A percentile compares a stretch with the other conserved stretches of the same genome.
Evolutionary conservation across 2,329 filamentous ascomycete species (phyloP).

Genomic region (Cephalotrichum gorgonifer): DNA sequence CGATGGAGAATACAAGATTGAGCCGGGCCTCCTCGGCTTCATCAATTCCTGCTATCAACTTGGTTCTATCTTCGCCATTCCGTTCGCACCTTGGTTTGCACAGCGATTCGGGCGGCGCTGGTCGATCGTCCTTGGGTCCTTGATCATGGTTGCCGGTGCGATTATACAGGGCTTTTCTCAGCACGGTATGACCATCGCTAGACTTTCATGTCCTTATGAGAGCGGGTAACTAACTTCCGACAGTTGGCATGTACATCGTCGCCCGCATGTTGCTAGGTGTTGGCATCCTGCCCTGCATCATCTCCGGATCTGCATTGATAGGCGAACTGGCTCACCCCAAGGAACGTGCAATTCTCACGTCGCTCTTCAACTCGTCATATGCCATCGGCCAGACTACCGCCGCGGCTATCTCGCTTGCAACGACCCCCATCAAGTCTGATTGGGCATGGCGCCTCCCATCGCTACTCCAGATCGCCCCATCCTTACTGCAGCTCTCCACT

Average conservation of each 20-base stretch:
- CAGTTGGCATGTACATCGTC: constrained; percentile 44
- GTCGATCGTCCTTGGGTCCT: constrained; percentile 44
- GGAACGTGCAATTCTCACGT: constrained; percentile 47
- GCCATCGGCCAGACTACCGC: constrained; percentile 40
- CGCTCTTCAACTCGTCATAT: constrained; percentile 46
- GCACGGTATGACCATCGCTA: constrained; percentile 18
- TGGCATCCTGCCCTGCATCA: constrained; percentile 49
- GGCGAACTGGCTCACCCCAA: constrained; percentile 51
- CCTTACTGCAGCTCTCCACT: constrained; percentile 24
- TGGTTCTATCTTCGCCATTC: constrained; percentile 42
- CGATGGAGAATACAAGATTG: too few relatives aligned
- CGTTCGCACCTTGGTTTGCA: constrained; percentile 39
- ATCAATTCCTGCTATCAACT: constrained; percentile 44
- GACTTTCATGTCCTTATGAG: too few relatives aligned
- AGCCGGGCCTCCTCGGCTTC: constrained; percentile 28
- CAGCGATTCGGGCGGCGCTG: constrained; percentile 36
- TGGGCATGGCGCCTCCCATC: constrained; percentile 28
- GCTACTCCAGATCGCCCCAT: constrained; percentile 28
- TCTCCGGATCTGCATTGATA: constrained; percentile 46
- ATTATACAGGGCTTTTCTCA: constrained; percentile 42
- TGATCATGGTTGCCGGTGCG: constrained; percentile 43
- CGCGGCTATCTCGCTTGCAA: constrained; percentile 35
- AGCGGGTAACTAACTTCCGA: not conserved
- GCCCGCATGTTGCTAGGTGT: constrained; percentile 50
- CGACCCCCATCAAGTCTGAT: constrained; percentile 17